Base-by-base conservation (phyloP, 2,329 filamentous ascomycete species). In the Talaromyces sp. region DNA sequence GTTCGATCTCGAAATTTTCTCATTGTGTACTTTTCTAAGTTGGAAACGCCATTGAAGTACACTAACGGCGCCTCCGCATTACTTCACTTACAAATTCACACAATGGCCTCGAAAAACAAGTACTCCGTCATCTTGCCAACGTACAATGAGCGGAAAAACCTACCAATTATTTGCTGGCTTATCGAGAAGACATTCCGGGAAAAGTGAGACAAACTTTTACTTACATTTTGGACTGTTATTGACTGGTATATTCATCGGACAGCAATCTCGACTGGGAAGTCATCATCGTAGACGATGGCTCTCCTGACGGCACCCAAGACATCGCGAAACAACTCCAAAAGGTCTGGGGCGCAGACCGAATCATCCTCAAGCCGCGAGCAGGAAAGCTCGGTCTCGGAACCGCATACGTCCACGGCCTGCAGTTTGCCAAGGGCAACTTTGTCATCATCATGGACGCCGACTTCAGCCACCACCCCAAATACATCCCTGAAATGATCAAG, bases 391-490 rank as follows among this genome's bases (percentile, higher is more conserved):
- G 93, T n/a, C 88, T 98, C 55, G 93, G 93, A 68, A 97, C 93
- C 2, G 93, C 93, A 55, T 98, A 98, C 80, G 91, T 97, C 43
- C 93, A 97, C 78, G 93, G 93, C 57, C 84, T 99, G 63, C 86
- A 96, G 75, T 98, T 90, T 74, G 89, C 84, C 26, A 92, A 87
- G 24, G 95, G 95, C 70, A 97, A 96, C 84, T 98, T 87, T 73
- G 91, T 99, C 74, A 91, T 99, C 82, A 99, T 99, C 84, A 99
- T 99, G 95, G 95, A 99, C 81, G 95, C 96, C 78, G 95, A 99
- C 80, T 99, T 99, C 84, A 91, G 87, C 69, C 95, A 99, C 81
- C 95, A 99, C 82, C 95, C 95, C 73, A 99, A 98, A 80, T 99
- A 98, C 85, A 96, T 99, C 78, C 88, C 93, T 58, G 83, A 88